phyloP scores from a whole-genome alignment of 352 stramenopile genomes.

The Phytophthora tubulina region DNA sequence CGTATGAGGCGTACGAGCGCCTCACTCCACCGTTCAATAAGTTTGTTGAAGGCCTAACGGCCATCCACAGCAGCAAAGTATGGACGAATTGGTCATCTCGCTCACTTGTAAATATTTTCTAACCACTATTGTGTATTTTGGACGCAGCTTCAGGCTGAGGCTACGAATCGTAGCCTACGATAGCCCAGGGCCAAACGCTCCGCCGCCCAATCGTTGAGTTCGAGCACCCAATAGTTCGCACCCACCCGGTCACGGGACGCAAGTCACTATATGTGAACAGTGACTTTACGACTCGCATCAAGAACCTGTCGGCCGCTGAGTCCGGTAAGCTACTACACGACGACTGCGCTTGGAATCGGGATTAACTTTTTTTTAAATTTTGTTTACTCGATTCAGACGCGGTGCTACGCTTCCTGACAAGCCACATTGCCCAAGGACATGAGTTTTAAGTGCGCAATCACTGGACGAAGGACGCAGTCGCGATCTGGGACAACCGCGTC shows the following conservation, averaged over 20 bases:
- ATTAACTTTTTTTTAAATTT: no score
- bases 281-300: slow-evolving; percentile 53
- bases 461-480: slow-evolving; percentile 32
- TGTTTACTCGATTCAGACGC: slow-evolving; percentile 17
- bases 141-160: slow-evolving; percentile 22
- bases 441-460: slow-evolving; percentile 35
- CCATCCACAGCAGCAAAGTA: slow-evolving; percentile 59
- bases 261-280: slow-evolving; percentile 52
- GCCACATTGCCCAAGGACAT: slow-evolving; percentile 28
- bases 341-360: no score
- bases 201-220: slow-evolving; percentile 46
- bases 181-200: slow-evolving; percentile 32
- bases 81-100: not conserved
- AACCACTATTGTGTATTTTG: not conserved
- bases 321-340: slow-evolving; percentile 31
- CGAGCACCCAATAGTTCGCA: slow-evolving; percentile 55
- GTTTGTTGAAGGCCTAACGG: slow-evolving; percentile 53
- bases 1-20: slow-evolving; percentile 63
- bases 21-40: slow-evolving; percentile 52
- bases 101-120: not conserved
- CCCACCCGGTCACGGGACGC: slow-evolving; percentile 42
- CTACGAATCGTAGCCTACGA: not conserved
- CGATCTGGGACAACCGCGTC: slow-evolving; percentile 33
- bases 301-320: slow-evolving; percentile 44
- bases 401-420: slow-evolving; percentile 26